phyloP scores from a whole-genome alignment of 2,329 filamentous ascomycete genomes.

The Lachnellula hyalina region DNA sequence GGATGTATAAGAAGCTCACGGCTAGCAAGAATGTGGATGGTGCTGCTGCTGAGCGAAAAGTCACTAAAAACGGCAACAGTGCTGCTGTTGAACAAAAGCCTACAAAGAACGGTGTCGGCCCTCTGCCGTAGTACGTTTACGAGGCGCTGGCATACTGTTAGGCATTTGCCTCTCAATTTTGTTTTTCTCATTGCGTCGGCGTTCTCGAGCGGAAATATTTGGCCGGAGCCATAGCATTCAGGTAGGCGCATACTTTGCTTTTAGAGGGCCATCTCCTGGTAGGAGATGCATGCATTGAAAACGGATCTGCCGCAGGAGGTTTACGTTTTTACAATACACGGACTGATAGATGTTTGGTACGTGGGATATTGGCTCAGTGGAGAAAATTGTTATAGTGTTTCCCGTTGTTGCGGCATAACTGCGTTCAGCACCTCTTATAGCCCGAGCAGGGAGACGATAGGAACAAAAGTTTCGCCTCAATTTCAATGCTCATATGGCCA shows the following conservation, averaged over 20 bases:
- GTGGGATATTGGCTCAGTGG: not conserved
- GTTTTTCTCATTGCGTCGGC: conserved; percentile 10
- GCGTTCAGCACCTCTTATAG: too few species aligned
- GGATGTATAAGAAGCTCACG: conserved; percentile 29
- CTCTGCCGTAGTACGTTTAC: not conserved
- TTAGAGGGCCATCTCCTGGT: not conserved
- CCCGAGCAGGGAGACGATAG: not conserved
- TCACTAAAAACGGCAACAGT: not conserved
- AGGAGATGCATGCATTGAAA: not conserved
- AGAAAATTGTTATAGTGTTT: not conserved
- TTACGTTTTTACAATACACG: not conserved
- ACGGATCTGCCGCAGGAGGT: not conserved
- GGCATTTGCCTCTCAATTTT: not conserved
- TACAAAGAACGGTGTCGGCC: not conserved
- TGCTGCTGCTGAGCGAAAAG: conserved; percentile 26
- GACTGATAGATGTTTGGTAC: not conserved
- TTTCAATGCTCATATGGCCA: too few species aligned
- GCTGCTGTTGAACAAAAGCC: not conserved
- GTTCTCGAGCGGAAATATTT: conserved; percentile 4
- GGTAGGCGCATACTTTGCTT: conserved; percentile 2
- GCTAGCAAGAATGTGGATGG: conserved; percentile 1
- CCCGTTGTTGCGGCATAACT: too few species aligned
- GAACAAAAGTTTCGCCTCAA: not conserved
- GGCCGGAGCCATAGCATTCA: conserved; percentile 2
- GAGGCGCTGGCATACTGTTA: too few species aligned